Conservation (phyloP, 179 eudicot genomes). For the Corrigiola litoralis region DNA sequence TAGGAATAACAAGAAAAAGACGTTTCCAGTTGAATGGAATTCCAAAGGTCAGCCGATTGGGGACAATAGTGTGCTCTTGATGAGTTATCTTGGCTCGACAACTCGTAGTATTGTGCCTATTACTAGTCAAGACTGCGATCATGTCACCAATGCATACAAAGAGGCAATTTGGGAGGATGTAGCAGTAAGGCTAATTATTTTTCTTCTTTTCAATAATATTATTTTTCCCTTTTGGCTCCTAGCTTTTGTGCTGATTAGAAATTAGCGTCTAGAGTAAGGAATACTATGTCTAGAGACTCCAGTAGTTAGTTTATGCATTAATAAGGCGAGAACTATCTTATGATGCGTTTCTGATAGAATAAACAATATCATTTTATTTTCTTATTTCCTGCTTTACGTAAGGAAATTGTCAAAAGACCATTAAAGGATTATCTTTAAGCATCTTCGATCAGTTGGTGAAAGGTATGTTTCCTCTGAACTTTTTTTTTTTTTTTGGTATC, state of each 20-base stretch:
- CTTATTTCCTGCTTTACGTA: too few species aligned
- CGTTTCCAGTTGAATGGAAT: neutral
- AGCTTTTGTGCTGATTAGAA: too few species aligned
- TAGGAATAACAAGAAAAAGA: neutral
- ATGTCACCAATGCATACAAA: neutral
- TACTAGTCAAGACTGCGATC: neutral
- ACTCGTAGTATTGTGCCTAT: neutral
- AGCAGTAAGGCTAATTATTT: neutral
- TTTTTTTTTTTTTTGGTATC: too few species aligned
- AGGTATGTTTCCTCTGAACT: too few species aligned
- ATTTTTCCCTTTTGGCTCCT: neutral
- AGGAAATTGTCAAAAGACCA: too few species aligned
- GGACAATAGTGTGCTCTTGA: neutral
- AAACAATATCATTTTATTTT: neutral
- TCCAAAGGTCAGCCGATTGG: neutral
- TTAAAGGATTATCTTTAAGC: too few species aligned
- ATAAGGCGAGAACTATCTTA: neutral
- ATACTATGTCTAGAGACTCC: too few species aligned
- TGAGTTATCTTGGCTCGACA: neutral
- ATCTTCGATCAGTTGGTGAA: too few species aligned
- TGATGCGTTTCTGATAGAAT: neutral
- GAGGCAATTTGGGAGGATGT: neutral
- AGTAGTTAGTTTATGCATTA: too few species aligned
- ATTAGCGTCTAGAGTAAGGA: too few species aligned
- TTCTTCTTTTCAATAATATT: neutral